Conservation (phyloP, 2,329 filamentous ascomycete species). For the Hymenoscyphus albidus region DNA sequence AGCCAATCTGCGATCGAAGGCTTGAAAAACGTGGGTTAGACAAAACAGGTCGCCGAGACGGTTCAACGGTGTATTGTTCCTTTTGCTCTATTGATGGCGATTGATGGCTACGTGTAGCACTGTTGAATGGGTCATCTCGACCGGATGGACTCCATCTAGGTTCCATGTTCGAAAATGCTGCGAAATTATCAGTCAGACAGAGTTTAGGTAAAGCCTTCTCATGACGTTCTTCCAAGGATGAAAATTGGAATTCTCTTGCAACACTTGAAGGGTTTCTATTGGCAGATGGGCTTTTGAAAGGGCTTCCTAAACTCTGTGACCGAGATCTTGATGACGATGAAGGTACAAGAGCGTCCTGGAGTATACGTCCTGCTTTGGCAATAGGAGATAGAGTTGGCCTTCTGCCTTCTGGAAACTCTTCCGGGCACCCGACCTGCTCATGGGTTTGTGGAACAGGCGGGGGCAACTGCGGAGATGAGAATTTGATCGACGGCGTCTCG, state of each 20-base stretch:
- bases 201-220: conserved; percentile 24
- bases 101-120: conserved; percentile 5
- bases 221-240: conserved; percentile 18
- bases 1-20: conserved; percentile 13
- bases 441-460: conserved; percentile 26
- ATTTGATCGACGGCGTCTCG: conserved; percentile 33
- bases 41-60: conserved; percentile 16
- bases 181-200: conserved; percentile 22
- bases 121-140: conserved; percentile 30
- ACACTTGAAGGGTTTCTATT: conserved; percentile 27
- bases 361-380: conserved; percentile 32
- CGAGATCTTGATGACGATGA: conserved; percentile 31
- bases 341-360: conserved; percentile 34
- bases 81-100: conserved; percentile 27
- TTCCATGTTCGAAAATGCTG: conserved; percentile 15
- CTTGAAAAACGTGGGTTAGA: conserved; percentile 20
- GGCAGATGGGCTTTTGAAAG: conserved; percentile 34
- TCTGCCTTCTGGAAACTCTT: conserved; percentile 14
- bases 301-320: conserved; percentile 35
- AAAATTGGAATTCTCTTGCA: conserved; percentile 17
- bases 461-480: conserved; percentile 35
- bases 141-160: conserved; percentile 14
- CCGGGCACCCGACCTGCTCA: conserved; percentile 15
- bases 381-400: conserved; percentile 30
- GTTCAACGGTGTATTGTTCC: conserved; percentile 24